Base-by-base conservation (phyloP, 208 protist species). In the Trypanosoma brucei region DNA sequence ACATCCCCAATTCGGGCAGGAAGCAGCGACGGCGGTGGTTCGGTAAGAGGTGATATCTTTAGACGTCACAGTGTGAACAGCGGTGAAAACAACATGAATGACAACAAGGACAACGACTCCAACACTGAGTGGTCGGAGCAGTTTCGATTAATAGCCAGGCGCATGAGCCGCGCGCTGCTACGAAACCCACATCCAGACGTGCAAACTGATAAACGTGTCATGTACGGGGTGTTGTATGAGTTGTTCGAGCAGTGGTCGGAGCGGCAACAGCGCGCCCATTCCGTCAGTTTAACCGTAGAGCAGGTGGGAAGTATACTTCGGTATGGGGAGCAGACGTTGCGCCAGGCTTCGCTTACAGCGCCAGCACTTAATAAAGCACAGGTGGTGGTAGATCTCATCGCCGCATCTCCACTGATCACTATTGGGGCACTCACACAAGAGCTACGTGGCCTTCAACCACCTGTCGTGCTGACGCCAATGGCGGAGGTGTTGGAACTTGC, bases 151-250 rank as follows among this genome's bases (percentile, higher is more conserved):
- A 50, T 72, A 54, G 34, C 66, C 22, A 49, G 59, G n/a, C 78
- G 83, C 52, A 79, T 91, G 68, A 83, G 65, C n/a, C 72, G 74
- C 5, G 74, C 76, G 0, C 63, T 86, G 22, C 50, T 86, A 37
- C 66, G 75, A 1, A 81, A 84, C 61, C 69, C 76, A 8, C 55
- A 67, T 1, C 49, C 38, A 30, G 22, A 38, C 1, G 50, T 77
- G 52, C 40, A 71, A 1, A n/a, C 40, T 13, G 53, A 72, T 34
- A 45, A 68, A 0, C 38, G 3, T 46, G 50, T 37, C 0, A 64
- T 93, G 34, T 88, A 86, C 61, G 6, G 5, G n/a, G 68, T 70
- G 3, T 60, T 93, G 8, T 55, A 70, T 0, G 61, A 81, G 0
- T 83, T 77, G 53, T 93, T 93, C 38, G 60, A 49, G 8, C 36